Evolutionary conservation across 306 rosid genomes (phyloP).

Genomic region (Prosopis cineraria): DNA sequence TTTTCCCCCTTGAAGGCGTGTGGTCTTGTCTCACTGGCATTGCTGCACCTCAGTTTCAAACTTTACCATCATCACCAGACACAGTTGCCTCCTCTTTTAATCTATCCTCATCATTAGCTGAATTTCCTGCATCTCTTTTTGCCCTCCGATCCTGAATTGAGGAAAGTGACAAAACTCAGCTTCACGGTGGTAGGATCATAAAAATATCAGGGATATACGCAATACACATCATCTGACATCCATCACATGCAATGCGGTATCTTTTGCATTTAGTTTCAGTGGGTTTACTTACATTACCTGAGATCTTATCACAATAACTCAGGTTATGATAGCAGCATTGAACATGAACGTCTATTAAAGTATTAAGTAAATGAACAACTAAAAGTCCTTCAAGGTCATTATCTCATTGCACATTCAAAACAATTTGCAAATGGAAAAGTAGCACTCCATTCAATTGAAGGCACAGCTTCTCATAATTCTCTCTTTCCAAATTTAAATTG

Average conservation of each 20-base stretch:
- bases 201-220: not conserved
- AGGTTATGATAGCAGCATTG: not conserved
- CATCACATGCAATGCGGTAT: not conserved
- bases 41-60: constrained; percentile 20
- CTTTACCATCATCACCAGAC: constrained; percentile 27
- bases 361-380: not conserved
- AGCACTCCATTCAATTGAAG: not conserved
- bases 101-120: constrained; percentile 31
- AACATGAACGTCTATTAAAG: not conserved
- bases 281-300: not conserved
- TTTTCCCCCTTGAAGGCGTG: constrained; percentile 20
- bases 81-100: constrained; percentile 34
- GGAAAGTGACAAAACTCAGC: constrained; percentile 7
- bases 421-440: not conserved
- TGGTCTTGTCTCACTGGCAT: constrained; percentile 23
- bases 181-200: not conserved
- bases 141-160: constrained; percentile 45
- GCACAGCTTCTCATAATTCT: not conserved
- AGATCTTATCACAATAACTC: not conserved
- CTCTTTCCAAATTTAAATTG: not conserved
- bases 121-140: constrained; percentile 31
- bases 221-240: not conserved
- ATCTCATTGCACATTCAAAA: not conserved
- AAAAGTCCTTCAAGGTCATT: not conserved
- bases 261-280: not conserved